A percentile compares a stretch with the other conserved stretches of the same genome.
phyloP scores from a whole-genome alignment of 1,139 yeast genomes.

The Taphrina communis region DNA sequence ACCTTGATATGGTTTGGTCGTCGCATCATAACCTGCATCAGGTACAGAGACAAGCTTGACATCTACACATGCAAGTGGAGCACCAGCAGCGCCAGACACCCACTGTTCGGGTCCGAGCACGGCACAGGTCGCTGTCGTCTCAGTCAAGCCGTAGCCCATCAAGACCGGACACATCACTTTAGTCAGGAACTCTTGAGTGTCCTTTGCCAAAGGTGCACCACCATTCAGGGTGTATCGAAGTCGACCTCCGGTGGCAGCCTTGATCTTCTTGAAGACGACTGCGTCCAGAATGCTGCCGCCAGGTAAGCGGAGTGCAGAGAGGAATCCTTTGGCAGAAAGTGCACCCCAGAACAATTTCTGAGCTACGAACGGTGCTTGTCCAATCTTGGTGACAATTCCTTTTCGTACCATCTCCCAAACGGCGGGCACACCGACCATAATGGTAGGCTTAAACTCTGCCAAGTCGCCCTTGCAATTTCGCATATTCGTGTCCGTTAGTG shows the following conservation, averaged over 20 bases:
- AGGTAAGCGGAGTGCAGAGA: slow-evolving; percentile 72
- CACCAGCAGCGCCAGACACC: slow-evolving; percentile 79
- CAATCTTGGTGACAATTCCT: slow-evolving; percentile 81
- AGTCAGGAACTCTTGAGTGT: slow-evolving; percentile 83
- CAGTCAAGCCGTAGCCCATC: slow-evolving; percentile 96
- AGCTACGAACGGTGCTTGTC: slow-evolving; percentile 66
- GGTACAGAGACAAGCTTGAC: slow-evolving; percentile 88
- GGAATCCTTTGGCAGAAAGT: slow-evolving; percentile 68
- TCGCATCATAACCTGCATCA: slow-evolving; percentile 81
- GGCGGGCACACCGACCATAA: slow-evolving; percentile 98
- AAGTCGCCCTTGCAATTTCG: slow-evolving; percentile 88
- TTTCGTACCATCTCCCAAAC: slow-evolving; percentile 97
- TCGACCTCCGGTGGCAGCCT: slow-evolving; percentile 94
- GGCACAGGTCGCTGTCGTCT: slow-evolving; percentile 88
- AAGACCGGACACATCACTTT: slow-evolving; percentile 85
- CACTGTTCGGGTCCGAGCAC: slow-evolving; percentile 69
- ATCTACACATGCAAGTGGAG: slow-evolving; percentile 79
- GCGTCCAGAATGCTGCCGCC: slow-evolving; percentile 69
- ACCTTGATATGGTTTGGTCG: slow-evolving; percentile 73
- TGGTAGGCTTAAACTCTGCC: slow-evolving; percentile 82
- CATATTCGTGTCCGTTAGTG: slow-evolving; percentile 80
- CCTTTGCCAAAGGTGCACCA: slow-evolving; percentile 87
- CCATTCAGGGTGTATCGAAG: slow-evolving; percentile 80
- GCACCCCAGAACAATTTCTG: slow-evolving; percentile 93
- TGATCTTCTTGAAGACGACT: slow-evolving; percentile 81